phyloP scores from a whole-genome alignment of 495 filamentous ascomycete species.

The Penicillium samsonianum region DNA sequence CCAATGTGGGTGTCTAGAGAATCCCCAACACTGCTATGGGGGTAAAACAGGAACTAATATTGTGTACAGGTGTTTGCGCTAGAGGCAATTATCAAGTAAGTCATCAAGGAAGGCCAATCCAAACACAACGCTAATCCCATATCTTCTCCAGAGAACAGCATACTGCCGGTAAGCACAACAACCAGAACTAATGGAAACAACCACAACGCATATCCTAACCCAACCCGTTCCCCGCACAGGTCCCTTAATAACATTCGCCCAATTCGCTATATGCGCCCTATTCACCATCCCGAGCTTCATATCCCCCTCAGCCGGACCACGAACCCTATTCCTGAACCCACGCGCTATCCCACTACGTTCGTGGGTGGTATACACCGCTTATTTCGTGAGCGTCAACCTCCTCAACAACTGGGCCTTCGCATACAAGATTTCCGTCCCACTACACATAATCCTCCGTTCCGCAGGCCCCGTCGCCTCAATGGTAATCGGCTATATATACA shows the following conservation, averaged over 20 bases:
- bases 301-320: constrained; percentile 62
- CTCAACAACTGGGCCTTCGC: constrained; percentile 98
- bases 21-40: background rate
- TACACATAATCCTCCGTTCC: constrained; percentile 95
- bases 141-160: constrained; percentile 36
- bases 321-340: constrained; percentile 67
- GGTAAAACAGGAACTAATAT: constrained; percentile 1
- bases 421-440: constrained; percentile 92
- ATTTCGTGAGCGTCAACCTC: constrained; percentile 90
- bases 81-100: constrained; percentile 93
- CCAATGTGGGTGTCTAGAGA: constrained; percentile 67
- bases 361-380: constrained; percentile 84
- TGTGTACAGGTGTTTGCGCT: constrained; percentile 78
- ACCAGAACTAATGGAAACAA: background rate
- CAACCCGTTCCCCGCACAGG: constrained; percentile 46
- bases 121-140: constrained; percentile 15
- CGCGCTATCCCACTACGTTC: constrained; percentile 81
- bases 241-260: constrained; percentile 87
- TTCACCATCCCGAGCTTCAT: constrained; percentile 68
- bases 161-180: constrained; percentile 33
- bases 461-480: constrained; percentile 95
- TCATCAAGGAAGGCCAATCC: constrained; percentile 2
- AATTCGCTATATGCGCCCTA: constrained; percentile 82
- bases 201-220: background rate
- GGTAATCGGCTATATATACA: constrained; percentile 75